A percentile compares a stretch with the other conserved stretches of the same genome.
Evolutionary conservation across 768 basidiomycete genomes (phyloP).

Genomic region (Auriscalpium orientale): DNA sequence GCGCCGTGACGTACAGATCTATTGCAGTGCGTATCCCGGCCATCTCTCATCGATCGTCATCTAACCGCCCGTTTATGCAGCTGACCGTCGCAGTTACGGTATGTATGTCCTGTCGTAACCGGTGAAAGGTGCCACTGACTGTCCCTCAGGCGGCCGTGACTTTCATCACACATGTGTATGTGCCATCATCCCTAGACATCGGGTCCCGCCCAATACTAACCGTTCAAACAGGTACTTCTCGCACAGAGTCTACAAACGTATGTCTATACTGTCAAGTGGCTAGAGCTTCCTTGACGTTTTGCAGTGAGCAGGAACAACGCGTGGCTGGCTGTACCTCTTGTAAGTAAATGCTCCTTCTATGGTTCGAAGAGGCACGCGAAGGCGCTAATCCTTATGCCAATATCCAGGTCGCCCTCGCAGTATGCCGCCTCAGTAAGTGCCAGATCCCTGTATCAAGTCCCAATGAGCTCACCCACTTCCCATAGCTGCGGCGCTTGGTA

Average conservation of each 20-base stretch:
- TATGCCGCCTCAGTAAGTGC: conserved; percentile 9
- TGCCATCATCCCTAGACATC: neutral
- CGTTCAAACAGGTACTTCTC: conserved; percentile 6
- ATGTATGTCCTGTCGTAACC: neutral
- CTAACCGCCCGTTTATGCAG: neutral
- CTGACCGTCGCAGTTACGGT: conserved; percentile 14
- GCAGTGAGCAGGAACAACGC: conserved; percentile 15
- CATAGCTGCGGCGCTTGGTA: conserved; percentile 11
- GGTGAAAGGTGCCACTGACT: neutral
- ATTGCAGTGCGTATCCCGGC: conserved; percentile 6
- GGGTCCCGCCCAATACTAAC: neutral
- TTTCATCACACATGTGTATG: conserved; percentile 10
- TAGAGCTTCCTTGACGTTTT: neutral
- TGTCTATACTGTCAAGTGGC: neutral
- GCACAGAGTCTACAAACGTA: conserved; percentile 7
- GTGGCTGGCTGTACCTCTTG: conserved; percentile 8
- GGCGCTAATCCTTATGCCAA: neutral
- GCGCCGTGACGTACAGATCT: neutral
- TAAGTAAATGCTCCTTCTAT: neutral
- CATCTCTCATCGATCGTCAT: neutral
- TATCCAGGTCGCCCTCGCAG: conserved; percentile 1
- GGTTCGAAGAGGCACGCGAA: neutral
- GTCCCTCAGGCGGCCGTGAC: conserved; percentile 5
- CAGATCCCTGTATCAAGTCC: neutral
- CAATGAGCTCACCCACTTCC: neutral